Percentiles rank a stretch among this genome's conserved stretches.
phyloP scores from a whole-genome alignment of 306 rosid species.

The Calophaca sinica region DNA sequence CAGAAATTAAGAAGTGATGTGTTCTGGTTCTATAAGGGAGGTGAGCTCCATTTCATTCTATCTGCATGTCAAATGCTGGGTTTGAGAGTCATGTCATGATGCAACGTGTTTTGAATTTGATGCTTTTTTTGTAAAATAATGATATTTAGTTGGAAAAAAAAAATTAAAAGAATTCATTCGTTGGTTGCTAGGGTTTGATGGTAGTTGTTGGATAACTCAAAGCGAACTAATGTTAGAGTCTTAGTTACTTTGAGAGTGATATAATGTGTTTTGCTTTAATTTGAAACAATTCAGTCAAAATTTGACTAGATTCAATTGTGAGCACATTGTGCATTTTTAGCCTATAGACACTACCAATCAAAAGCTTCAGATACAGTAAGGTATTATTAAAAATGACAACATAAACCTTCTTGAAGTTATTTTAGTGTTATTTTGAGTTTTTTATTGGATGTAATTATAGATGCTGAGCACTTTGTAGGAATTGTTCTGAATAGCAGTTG shows the following conservation, averaged over 20 bases:
- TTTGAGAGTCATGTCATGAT: no score
- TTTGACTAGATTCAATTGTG: background rate
- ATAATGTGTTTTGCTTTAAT: background rate
- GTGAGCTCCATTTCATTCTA: no score
- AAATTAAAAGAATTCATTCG: background rate
- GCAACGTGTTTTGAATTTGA: no score
- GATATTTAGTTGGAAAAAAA: background rate
- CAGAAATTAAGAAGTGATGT: background rate
- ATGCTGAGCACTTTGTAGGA: background rate
- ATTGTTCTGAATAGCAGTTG: background rate
- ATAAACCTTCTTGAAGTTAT: no score
- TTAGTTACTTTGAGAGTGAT: slow-evolving; percentile 1
- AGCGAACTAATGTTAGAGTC: background rate
- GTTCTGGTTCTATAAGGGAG: background rate
- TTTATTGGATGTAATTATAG: background rate
- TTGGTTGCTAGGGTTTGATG: background rate
- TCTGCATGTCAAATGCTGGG: no score
- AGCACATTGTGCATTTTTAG: background rate
- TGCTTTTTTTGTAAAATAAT: no score
- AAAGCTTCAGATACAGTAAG: background rate
- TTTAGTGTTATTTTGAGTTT: background rate
- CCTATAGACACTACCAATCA: background rate
- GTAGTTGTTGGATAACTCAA: slow-evolving; percentile 2
- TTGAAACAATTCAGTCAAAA: background rate
- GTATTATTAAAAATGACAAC: no score